These are phyloP conservation scores for Metarhizium album DNA, from an alignment of 2,329 filamentous ascomycete species.

Conservation along the genomic window DNA sequence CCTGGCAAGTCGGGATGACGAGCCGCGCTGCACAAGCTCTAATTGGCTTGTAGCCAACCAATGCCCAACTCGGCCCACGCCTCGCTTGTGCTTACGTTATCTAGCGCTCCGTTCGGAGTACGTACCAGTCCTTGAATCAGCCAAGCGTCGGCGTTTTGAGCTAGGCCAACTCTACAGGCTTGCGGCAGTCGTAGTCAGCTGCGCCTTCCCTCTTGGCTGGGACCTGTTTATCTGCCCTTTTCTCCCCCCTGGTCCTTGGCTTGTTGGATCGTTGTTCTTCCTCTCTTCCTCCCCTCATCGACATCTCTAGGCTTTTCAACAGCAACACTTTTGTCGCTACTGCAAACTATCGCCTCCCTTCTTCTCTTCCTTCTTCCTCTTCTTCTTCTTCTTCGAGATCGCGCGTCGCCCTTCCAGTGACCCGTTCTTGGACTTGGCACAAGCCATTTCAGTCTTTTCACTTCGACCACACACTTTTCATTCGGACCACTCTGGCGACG, in stretches of 20 bases:
- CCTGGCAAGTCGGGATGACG: too few species aligned
- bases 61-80: not conserved
- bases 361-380: too few species aligned
- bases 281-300: not conserved
- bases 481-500: conserved; percentile 1
- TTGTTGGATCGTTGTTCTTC: too few species aligned
- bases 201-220: not conserved
- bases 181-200: not conserved
- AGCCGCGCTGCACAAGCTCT: not conserved
- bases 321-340: not conserved
- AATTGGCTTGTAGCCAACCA: not conserved
- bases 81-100: too few species aligned
- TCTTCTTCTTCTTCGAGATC: not conserved
- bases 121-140: not conserved
- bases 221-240: not conserved
- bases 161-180: not conserved
- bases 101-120: not conserved
- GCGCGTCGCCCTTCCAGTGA: not conserved
- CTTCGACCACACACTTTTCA: conserved; percentile 4
- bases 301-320: conserved; percentile 3
- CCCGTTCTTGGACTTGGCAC: not conserved
- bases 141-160: not conserved
- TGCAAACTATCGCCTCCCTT: not conserved
- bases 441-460: not conserved
- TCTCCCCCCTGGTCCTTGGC: not conserved